Evolutionary conservation across 164 flowering plant species (phyloP).

Genomic region (Litsea cubeba): DNA sequence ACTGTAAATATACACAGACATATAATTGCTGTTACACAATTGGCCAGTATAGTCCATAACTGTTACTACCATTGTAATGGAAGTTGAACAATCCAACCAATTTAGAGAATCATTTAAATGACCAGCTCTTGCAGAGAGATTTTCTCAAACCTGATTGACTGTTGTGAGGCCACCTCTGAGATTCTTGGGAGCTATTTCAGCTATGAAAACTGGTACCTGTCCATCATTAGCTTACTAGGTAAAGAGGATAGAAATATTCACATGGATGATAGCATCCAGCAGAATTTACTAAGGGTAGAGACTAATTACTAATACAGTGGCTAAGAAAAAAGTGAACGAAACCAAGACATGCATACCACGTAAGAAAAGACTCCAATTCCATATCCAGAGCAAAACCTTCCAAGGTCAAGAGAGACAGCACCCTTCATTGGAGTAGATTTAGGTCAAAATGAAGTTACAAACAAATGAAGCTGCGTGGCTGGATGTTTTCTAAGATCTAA

Average conservation of each 20-base stretch:
- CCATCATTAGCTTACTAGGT: neutral
- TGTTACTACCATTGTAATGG: neutral
- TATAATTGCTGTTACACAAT: neutral
- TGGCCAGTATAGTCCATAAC: neutral
- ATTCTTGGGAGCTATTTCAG: constrained; percentile 85
- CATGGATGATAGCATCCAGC: neutral
- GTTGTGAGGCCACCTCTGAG: constrained; percentile 74
- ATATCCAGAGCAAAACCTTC: constrained; percentile 76
- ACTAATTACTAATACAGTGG: no score
- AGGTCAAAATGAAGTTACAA: neutral
- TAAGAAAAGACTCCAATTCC: constrained; percentile 86
- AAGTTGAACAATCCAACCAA: neutral
- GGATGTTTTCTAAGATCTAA: neutral
- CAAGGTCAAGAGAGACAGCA: constrained; percentile 53
- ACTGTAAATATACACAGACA: neutral
- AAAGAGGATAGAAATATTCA: neutral
- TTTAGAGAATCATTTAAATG: neutral
- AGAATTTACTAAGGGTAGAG: neutral
- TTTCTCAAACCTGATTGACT: constrained; percentile 55
- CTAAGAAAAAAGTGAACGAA: no score
- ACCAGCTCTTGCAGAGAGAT: neutral
- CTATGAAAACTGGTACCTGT: constrained; percentile 83
- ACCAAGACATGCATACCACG: constrained; percentile 44
- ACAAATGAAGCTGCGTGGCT: neutral
- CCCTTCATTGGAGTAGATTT: constrained; percentile 33